Evolutionary conservation across 2,329 filamentous ascomycete species (phyloP).

Genomic region (Myrmaecium sp.): DNA sequence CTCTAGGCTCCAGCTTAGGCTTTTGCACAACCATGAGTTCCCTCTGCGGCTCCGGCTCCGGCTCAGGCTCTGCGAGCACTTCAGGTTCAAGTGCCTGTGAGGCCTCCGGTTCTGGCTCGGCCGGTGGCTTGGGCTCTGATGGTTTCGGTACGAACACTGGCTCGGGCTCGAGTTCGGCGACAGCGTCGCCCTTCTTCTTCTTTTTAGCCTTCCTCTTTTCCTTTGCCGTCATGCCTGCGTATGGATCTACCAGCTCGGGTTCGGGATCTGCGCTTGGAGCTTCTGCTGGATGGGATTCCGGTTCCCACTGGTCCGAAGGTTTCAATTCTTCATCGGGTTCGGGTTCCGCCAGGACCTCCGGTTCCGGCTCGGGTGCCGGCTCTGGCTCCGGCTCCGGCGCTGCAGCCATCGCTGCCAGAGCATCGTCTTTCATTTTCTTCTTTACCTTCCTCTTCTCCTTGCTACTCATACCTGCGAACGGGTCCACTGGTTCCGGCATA

Average conservation of each 20-base stretch:
- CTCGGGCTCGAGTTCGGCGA: slow-evolving; percentile 5
- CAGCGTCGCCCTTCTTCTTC: slow-evolving; percentile 12
- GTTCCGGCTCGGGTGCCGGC: slow-evolving; percentile 7
- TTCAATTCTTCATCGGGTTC: slow-evolving; percentile 9
- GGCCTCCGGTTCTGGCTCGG: no score
- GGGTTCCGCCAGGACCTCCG: slow-evolving; percentile 9
- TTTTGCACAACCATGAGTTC: no score
- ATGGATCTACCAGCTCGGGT: slow-evolving; percentile 11
- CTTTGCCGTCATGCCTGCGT: slow-evolving; percentile 9
- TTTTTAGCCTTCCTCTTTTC: slow-evolving; percentile 5
- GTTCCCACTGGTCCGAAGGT: not conserved
- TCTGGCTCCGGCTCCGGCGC: slow-evolving; percentile 3
- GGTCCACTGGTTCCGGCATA: no score
- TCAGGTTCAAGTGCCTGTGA: no score
- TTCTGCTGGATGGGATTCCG: slow-evolving; percentile 8
- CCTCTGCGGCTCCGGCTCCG: slow-evolving; percentile 18
- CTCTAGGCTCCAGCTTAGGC: no score
- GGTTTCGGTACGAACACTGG: slow-evolving; percentile 4
- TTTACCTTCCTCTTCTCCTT: slow-evolving; percentile 2
- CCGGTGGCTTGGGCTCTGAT: no score
- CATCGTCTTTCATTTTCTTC: slow-evolving; percentile 5
- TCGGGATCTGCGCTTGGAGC: slow-evolving; percentile 11
- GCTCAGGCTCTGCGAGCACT: no score
- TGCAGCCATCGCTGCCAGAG: slow-evolving; percentile 1
- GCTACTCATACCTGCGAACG: not conserved